These are phyloP conservation scores for Starmera dryadoides DNA, from an alignment of 805 yeast species.

Conservation along the genomic window DNA sequence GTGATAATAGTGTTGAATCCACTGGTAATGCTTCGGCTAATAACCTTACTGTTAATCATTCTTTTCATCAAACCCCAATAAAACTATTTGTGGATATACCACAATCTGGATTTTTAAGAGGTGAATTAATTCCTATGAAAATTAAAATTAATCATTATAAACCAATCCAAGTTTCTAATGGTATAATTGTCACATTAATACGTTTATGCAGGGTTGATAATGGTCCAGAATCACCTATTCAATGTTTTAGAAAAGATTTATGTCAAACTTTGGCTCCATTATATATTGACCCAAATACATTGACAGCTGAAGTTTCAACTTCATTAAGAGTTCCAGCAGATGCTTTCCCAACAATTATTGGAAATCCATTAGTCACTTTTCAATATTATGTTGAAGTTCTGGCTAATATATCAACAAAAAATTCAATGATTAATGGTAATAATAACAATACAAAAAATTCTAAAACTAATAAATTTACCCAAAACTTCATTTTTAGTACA, in stretches of 20 bases:
- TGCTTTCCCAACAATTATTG: constrained; percentile 75
- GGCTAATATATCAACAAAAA: constrained; percentile 68
- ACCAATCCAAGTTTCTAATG: constrained; percentile 59
- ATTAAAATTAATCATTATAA: constrained; percentile 63
- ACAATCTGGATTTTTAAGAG: constrained; percentile 66
- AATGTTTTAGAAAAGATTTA: constrained; percentile 73
- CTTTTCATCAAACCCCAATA: constrained; percentile 20
- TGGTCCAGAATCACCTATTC: constrained; percentile 41
- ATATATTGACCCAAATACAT: constrained; percentile 62
- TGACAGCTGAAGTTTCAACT: constrained; percentile 50
- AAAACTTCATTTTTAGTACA: constrained; percentile 17
- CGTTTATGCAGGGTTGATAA: constrained; percentile 69
- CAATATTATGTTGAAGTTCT: constrained; percentile 81
- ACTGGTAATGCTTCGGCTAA: constrained; percentile 1
- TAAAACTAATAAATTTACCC: constrained; percentile 12
- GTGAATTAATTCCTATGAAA: constrained; percentile 72
- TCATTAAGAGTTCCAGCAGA: constrained; percentile 73
- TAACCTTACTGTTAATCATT: background rate
- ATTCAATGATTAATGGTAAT: constrained; percentile 18
- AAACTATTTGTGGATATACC: constrained; percentile 40
- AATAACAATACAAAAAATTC: constrained; percentile 19
- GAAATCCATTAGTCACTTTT: constrained; percentile 65
- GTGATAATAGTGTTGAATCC: constrained; percentile 16
- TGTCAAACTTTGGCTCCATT: constrained; percentile 73
- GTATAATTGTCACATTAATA: constrained; percentile 72